These are phyloP conservation scores for Trichoderma sp. DNA, from an alignment of 2,329 filamentous ascomycete genomes.

Conservation along the genomic window DNA sequence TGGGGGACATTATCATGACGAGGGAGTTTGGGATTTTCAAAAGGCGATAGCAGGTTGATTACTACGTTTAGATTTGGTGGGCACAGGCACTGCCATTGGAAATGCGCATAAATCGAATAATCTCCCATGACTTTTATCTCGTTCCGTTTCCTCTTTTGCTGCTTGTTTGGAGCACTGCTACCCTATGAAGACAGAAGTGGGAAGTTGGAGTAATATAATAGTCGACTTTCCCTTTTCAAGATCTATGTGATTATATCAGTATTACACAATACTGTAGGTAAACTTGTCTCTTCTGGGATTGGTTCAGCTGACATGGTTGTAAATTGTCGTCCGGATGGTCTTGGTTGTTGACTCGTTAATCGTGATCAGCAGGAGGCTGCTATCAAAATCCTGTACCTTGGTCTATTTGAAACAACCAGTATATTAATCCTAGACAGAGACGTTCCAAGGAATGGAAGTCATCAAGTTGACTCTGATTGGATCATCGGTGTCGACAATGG, in stretches of 20 bases:
- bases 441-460: not conserved
- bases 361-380: not conserved
- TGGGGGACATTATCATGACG: not conserved
- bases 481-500: not conserved
- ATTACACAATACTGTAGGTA: too few relatives aligned
- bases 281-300: not conserved
- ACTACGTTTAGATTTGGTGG: slow-evolving; percentile 2
- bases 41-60: slow-evolving; percentile 2
- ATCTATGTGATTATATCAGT: not conserved
- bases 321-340: not conserved
- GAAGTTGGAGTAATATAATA: not conserved
- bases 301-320: not conserved
- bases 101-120: slow-evolving; percentile 5
- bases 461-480: not conserved
- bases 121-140: not conserved
- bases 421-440: not conserved
- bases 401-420: not conserved
- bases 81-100: not conserved
- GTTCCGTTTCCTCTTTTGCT: not conserved
- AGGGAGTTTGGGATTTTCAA: not conserved
- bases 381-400: not conserved
- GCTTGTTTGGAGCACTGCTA: not conserved
- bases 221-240: not conserved
- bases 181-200: not conserved
- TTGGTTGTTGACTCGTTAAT: not conserved